These are phyloP conservation scores for Gossypium turneri DNA, from an alignment of 345 rosid species.

Conservation along the genomic window DNA sequence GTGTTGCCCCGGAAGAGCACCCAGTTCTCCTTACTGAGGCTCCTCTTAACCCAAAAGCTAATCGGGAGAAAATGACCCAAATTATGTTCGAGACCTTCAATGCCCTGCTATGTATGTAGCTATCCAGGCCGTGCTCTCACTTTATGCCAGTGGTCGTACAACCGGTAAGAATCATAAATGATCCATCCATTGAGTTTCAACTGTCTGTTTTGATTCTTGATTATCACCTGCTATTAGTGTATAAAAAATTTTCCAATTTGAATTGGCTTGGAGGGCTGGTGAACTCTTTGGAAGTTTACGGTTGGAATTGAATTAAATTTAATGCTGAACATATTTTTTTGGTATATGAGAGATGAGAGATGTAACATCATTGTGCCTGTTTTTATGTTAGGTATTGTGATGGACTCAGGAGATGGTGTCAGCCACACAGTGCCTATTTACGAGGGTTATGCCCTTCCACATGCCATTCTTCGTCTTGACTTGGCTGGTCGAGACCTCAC, in stretches of 20 bases:
- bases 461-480: conserved; percentile 16
- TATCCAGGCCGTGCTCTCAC: conserved; percentile 81
- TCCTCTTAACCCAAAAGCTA: conserved; percentile 74
- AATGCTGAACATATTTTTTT: background rate
- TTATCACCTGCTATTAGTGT: no score
- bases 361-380: background rate
- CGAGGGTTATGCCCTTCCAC: conserved; percentile 90
- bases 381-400: conserved; percentile 30
- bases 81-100: conserved; percentile 96
- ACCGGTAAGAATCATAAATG: conserved; percentile 41
- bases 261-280: no score
- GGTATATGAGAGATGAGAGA: background rate
- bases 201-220: background rate
- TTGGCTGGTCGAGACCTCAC: background rate
- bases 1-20: conserved; percentile 74
- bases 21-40: conserved; percentile 76
- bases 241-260: no score
- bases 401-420: conserved; percentile 96
- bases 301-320: background rate
- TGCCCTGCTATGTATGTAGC: conserved; percentile 91
- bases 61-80: conserved; percentile 89
- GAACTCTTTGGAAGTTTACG: no score
- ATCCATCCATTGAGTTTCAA: background rate
- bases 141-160: conserved; percentile 73
- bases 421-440: conserved; percentile 91